Percentiles rank a stretch among this genome's conserved stretches.
Conservation (phyloP, 2,329 filamentous ascomycete genomes). For the Xylaria sp. region DNA sequence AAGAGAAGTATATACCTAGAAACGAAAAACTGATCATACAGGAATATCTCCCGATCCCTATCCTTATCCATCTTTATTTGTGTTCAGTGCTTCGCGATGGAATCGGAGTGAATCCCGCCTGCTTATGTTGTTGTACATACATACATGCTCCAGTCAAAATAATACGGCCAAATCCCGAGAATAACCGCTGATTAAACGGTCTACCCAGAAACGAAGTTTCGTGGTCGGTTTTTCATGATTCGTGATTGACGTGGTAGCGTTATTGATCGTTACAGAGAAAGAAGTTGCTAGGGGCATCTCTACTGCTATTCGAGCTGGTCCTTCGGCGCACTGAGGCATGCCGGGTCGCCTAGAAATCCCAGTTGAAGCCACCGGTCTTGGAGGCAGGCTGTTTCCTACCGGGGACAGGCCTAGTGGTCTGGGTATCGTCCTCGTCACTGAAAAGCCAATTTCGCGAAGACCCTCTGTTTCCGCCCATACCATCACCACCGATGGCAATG, state of each 20-base stretch:
- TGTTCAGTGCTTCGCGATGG: constrained; percentile 13
- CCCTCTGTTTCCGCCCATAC: constrained; percentile 72
- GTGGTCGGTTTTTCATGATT: constrained; percentile 30
- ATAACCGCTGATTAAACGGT: constrained; percentile 2
- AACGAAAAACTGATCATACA: constrained; percentile 31
- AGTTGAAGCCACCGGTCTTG: constrained; percentile 47
- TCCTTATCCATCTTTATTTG: constrained; percentile 23
- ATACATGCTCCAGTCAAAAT: constrained; percentile 24
- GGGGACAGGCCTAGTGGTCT: constrained; percentile 52
- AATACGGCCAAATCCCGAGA: constrained; percentile 8
- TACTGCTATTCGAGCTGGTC: constrained; percentile 12
- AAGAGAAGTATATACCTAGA: constrained; percentile 27
- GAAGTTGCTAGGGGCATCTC: neutral
- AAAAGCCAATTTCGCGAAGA: constrained; percentile 68
- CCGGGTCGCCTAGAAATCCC: constrained; percentile 50
- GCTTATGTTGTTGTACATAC: constrained; percentile 33
- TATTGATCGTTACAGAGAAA: constrained; percentile 39
- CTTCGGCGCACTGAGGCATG: constrained; percentile 39
- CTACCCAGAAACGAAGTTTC: constrained; percentile 8
- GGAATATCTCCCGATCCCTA: constrained; percentile 1
- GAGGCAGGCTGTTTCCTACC: constrained; percentile 52
- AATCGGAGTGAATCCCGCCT: neutral
- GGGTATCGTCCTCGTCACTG: constrained; percentile 59
- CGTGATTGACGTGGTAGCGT: constrained; percentile 48
- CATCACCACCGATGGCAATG: constrained; percentile 67